Evolutionary conservation across 306 rosid species (phyloP).

Genomic region (Cicer arietinum): DNA sequence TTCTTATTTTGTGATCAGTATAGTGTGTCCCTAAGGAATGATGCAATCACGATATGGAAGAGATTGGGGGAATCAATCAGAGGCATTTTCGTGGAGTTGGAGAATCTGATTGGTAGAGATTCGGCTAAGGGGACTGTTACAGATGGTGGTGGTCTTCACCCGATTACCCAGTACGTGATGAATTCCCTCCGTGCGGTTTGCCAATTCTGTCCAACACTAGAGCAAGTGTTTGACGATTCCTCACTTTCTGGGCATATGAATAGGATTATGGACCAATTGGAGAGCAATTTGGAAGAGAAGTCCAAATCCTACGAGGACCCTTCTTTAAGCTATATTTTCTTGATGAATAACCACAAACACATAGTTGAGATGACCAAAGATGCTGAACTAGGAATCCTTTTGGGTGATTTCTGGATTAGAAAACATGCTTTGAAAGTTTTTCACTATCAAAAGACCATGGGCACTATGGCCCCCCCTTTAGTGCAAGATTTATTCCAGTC

Average conservation of each 20-base stretch:
- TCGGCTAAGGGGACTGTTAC: constrained; percentile 73
- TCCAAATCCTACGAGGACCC: constrained; percentile 70
- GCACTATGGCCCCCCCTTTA: neutral
- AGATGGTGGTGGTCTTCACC: constrained; percentile 80
- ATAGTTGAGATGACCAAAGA: constrained; percentile 76
- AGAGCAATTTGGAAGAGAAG: constrained; percentile 81
- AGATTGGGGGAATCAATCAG: constrained; percentile 73
- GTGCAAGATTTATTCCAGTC: neutral
- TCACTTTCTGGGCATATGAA: neutral
- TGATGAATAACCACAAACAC: constrained; percentile 86
- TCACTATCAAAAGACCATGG: constrained; percentile 58
- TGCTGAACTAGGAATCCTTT: constrained; percentile 67
- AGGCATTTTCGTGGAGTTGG: constrained; percentile 82
- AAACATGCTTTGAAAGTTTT: constrained; percentile 55
- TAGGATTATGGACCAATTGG: constrained; percentile 57
- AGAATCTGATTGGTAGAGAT: constrained; percentile 78
- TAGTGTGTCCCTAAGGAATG: constrained; percentile 67
- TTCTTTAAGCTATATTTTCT: constrained; percentile 67
- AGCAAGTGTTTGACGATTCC: constrained; percentile 70
- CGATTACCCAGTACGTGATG: constrained; percentile 90
- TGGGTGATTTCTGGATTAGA: constrained; percentile 81
- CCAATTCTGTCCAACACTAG: constrained; percentile 66
- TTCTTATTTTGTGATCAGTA: constrained; percentile 73
- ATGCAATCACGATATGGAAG: constrained; percentile 77
- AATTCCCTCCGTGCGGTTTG: constrained; percentile 84